phyloP scores from a whole-genome alignment of 2,329 filamentous ascomycete species.

The Fusarium ramigenum region DNA sequence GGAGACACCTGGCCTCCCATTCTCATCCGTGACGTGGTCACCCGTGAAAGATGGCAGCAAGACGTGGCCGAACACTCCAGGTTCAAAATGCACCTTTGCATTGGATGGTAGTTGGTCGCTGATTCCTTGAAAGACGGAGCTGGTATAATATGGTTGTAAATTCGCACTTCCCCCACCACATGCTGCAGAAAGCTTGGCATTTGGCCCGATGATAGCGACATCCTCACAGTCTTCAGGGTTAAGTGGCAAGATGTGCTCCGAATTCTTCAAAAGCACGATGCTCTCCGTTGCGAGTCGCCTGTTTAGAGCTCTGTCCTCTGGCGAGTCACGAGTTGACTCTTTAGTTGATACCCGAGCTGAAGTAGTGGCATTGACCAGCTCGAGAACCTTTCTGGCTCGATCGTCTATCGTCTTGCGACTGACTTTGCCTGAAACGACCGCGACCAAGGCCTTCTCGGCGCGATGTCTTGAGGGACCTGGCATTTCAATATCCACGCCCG shows the following conservation, averaged over 20 bases:
- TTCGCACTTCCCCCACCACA: conserved; percentile 49
- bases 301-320: conserved; percentile 9
- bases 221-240: conserved; percentile 43
- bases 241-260: conserved; percentile 63
- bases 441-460: neutral
- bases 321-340: conserved; percentile 18
- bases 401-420: neutral
- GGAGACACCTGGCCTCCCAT: neutral
- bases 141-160: conserved; percentile 45
- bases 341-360: conserved; percentile 1
- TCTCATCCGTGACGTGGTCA: neutral
- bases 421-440: conserved; percentile 5
- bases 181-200: conserved; percentile 53
- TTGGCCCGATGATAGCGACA: conserved; percentile 64
- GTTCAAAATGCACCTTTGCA: conserved; percentile 4
- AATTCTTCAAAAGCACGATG: conserved; percentile 73
- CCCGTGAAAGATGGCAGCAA: conserved; percentile 10
- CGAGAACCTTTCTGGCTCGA: conserved; percentile 3
- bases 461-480: conserved; percentile 19
- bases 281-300: conserved; percentile 45
- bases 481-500: conserved; percentile 23
- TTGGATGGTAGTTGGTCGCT: neutral
- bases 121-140: conserved; percentile 47
- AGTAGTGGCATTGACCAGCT: neutral
- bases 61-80: conserved; percentile 20